Percentiles rank a stretch among this genome's conserved stretches.
Evolutionary conservation across 148 eudicot genomes (phyloP).

Genomic region (Chenopodium suecicum): DNA sequence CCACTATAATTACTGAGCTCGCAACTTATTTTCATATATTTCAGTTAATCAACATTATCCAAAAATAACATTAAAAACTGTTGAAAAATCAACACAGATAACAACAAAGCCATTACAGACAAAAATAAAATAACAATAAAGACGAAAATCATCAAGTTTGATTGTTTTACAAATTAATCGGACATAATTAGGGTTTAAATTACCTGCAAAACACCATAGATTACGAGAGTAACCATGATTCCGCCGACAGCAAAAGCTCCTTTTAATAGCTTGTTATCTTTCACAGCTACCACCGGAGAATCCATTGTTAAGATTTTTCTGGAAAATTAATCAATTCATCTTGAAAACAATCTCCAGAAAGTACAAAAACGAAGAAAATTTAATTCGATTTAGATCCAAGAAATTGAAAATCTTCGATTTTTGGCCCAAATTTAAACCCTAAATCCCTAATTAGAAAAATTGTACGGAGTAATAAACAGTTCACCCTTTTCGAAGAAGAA

Average conservation of each 20-base stretch:
- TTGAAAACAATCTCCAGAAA: not conserved
- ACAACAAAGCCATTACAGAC: not conserved
- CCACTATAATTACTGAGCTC: not conserved
- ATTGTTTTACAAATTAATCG: not conserved
- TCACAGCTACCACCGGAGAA: constrained; percentile 29
- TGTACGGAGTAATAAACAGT: not conserved
- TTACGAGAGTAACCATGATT: constrained; percentile 79
- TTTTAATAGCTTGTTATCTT: constrained; percentile 47
- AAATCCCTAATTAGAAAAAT: not conserved
- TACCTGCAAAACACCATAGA: constrained; percentile 82
- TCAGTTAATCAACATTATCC: not conserved
- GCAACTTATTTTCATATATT: not conserved
- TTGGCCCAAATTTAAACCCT: not conserved
- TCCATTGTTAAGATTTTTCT: constrained; percentile 20
- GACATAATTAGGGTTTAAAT: not conserved
- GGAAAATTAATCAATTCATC: not conserved
- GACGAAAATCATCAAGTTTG: not conserved
- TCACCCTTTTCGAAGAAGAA: not conserved
- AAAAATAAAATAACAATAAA: not conserved
- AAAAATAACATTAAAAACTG: not conserved
- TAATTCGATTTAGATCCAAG: not conserved
- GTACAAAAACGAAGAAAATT: not conserved
- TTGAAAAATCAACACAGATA: not conserved
- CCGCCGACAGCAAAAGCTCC: constrained; percentile 66
- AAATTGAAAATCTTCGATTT: not conserved